These are phyloP conservation scores for Selaginella tamariscina DNA, from an alignment of 75 land plant species.

Conservation along the genomic window DNA sequence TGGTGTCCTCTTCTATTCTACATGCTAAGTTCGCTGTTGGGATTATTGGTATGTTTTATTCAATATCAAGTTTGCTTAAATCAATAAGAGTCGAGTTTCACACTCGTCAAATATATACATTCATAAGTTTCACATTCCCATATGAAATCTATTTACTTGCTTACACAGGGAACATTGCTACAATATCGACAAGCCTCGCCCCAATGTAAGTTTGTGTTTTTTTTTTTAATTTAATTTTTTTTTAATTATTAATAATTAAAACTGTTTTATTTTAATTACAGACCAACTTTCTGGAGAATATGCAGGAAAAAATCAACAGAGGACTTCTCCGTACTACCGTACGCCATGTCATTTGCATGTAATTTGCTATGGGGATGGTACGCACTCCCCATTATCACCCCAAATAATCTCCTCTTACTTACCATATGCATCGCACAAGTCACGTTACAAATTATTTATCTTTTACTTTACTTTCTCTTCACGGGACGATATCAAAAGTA, in stretches of 20 bases:
- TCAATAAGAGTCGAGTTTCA: too few species aligned
- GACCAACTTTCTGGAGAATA: slow-evolving; percentile 8
- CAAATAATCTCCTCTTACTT: neutral
- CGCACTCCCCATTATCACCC: neutral
- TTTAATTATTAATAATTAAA: too few species aligned
- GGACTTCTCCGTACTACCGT: neutral
- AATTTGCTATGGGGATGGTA: neutral
- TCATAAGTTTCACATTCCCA: too few species aligned
- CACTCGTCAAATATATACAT: too few species aligned
- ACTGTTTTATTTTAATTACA: too few species aligned
- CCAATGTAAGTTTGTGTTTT: neutral
- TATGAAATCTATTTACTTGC: too few species aligned
- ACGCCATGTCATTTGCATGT: neutral
- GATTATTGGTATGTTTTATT: too few species aligned
- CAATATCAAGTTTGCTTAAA: too few species aligned
- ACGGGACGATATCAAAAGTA: neutral
- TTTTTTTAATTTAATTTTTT: too few species aligned
- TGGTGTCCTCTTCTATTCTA: too few species aligned
- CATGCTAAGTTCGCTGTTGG: too few species aligned
- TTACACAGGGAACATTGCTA: neutral
- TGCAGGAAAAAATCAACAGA: slow-evolving; percentile 4
- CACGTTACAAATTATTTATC: neutral
- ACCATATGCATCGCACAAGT: neutral
- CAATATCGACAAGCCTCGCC: neutral
- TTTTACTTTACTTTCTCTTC: neutral